Conservation (phyloP, 2,329 filamentous ascomycete species). For the Curvularia sp. region DNA sequence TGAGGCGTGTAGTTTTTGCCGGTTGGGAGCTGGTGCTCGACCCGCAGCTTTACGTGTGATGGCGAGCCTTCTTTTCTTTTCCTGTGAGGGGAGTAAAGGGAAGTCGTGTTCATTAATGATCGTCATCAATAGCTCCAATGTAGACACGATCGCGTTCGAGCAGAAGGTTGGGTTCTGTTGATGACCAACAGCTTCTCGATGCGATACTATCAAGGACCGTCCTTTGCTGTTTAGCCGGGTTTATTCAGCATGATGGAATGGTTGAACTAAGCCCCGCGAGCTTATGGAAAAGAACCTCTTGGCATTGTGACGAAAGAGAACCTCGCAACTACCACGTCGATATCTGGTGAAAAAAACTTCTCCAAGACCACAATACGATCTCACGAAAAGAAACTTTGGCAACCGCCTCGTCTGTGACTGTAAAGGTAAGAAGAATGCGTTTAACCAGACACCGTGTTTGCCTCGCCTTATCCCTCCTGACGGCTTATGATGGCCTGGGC, state of each 20-base stretch:
- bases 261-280: not conserved
- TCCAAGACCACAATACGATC: not conserved
- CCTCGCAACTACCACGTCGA: not conserved
- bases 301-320: not conserved
- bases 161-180: not conserved
- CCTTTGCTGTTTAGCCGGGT: not conserved
- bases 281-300: not conserved
- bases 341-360: not conserved
- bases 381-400: not conserved
- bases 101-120: slow-evolving; percentile 30
- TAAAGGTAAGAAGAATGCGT: not conserved
- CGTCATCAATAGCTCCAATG: slow-evolving; percentile 14
- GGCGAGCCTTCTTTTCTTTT: slow-evolving; percentile 1
- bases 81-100: slow-evolving; percentile 30
- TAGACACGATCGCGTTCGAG: not conserved
- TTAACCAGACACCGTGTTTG: not conserved
- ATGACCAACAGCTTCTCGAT: not conserved
- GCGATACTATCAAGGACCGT: not conserved
- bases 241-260: not conserved
- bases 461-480: not conserved
- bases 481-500: not conserved
- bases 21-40: not conserved
- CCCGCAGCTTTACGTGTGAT: not conserved
- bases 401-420: not conserved
- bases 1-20: slow-evolving; percentile 4